Base-by-base conservation (phyloP, 331 rosid species). In the Pyracantha coccinea region DNA sequence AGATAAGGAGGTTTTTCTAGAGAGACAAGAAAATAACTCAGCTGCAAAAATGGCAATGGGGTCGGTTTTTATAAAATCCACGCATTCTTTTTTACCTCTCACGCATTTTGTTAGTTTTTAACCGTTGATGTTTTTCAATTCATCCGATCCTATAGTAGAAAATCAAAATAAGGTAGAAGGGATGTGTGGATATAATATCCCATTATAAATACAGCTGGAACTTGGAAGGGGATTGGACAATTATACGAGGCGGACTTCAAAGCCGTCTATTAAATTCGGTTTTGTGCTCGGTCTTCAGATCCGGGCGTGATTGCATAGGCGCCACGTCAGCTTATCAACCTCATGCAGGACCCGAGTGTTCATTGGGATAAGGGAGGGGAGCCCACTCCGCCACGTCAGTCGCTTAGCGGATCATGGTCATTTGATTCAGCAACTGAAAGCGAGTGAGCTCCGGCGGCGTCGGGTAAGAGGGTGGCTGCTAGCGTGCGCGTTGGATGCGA, bases 211-310 rank as follows among this genome's bases (percentile, higher is more conserved):
- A 15, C 25, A 20, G 75, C n/a, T 3, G 31, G 65, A 24, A 45
- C 29, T 28, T 28, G 29, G 29, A 28, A 28, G 29, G 29, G 29
- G 29, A 33, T 55, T 29, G 13, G 28, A 63, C 21, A 9, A 29
- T 7, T 17, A 35, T 32, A 32, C 15, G 3, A 38, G 70, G 31
- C 85, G 87, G 87, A 80, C 85, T 53, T 64, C 64, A 84, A 64
- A 32, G 23, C 68, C 15, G 65, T 25, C 23, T 77, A 70, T 84
- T 15, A 29, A 27, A 29, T 21, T 66, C 76, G 50, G 33, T 15
- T 50, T 38, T 38, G 55, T 50, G 55, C 63, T 28, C 52, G 21
- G 59, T 69, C 53, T 84, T 84, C 59, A 74, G 32, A 61, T 80
- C 87, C 82, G 85, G 21, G 54, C 71, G 44, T 35, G 66, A 44